These are phyloP conservation scores for Spizellomyces punctatus DNA, from an alignment of 192 early-diverging fungal species.

Conservation along the genomic window DNA sequence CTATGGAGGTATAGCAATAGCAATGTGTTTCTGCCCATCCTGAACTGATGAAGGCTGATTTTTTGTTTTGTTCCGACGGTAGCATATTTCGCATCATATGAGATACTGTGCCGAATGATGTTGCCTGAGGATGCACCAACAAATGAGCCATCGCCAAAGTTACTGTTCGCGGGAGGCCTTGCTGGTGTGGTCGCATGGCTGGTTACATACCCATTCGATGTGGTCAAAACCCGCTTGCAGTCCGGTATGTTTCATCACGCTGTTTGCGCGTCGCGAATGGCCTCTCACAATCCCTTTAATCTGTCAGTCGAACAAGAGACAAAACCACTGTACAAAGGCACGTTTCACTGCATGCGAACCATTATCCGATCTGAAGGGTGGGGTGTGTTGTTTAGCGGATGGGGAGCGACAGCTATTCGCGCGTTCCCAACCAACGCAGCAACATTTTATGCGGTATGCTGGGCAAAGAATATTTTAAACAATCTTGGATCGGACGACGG, in stretches of 20 bases:
- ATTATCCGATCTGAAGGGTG: conserved; percentile 43
- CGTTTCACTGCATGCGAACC: conserved; percentile 11
- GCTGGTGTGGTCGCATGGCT: conserved; percentile 44
- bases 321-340: conserved; percentile 22
- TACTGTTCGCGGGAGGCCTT: conserved; percentile 51
- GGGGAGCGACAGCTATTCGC: conserved; percentile 47
- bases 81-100: conserved; percentile 57
- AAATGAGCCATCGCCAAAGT: conserved; percentile 33
- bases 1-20: conserved; percentile 35
- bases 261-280: background rate
- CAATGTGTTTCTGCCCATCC: too few species aligned
- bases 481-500: background rate
- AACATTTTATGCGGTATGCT: conserved; percentile 48
- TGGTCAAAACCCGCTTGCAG: conserved; percentile 55
- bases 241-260: conserved; percentile 12
- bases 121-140: conserved; percentile 32
- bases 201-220: conserved; percentile 55
- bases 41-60: too few species aligned
- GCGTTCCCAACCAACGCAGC: conserved; percentile 60
- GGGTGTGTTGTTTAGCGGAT: conserved; percentile 44
- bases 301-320: conserved; percentile 12
- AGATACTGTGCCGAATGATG: conserved; percentile 38
- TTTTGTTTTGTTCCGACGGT: too few species aligned
- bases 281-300: background rate
- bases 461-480: conserved; percentile 10